phyloP scores from a whole-genome alignment of 192 early-diverging fungal genomes.

The Backusella psychrophila region DNA sequence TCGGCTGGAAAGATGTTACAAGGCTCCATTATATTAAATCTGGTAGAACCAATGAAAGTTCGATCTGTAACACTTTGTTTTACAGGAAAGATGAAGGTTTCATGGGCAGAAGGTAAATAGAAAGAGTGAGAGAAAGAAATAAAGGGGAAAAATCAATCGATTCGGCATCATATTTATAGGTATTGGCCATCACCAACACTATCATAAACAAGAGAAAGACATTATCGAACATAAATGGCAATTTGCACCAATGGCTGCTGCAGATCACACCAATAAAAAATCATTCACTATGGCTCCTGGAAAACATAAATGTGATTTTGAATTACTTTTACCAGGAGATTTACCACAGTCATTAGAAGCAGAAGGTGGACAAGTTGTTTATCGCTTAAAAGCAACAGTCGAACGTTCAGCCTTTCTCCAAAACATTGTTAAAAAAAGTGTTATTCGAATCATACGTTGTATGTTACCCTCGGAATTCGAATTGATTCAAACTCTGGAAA shows the following conservation, averaged over 20 bases:
- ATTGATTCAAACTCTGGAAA: slow-evolving; percentile 47
- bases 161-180: background rate
- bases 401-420: slow-evolving; percentile 54
- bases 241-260: slow-evolving; percentile 36
- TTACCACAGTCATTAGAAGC: slow-evolving; percentile 57
- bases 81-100: slow-evolving; percentile 54
- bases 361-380: slow-evolving; percentile 48
- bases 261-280: slow-evolving; percentile 39
- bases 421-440: slow-evolving; percentile 39
- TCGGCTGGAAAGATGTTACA: slow-evolving; percentile 47
- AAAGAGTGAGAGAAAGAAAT: background rate
- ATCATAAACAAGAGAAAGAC: slow-evolving; percentile 34
- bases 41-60: slow-evolving; percentile 50
- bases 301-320: slow-evolving; percentile 50
- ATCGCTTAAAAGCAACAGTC: slow-evolving; percentile 48
- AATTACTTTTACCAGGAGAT: slow-evolving; percentile 52
- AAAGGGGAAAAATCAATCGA: background rate
- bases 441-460: slow-evolving; percentile 46
- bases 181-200: slow-evolving; percentile 33
- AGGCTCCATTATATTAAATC: slow-evolving; percentile 45
- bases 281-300: slow-evolving; percentile 34
- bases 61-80: slow-evolving; percentile 50
- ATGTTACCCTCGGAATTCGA: slow-evolving; percentile 51
- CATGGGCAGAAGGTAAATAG: slow-evolving; percentile 40
- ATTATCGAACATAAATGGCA: slow-evolving; percentile 53